Evolutionary conservation across 2,329 filamentous ascomycete species (phyloP).

Genomic region (Colletotrichum paranaense): DNA sequence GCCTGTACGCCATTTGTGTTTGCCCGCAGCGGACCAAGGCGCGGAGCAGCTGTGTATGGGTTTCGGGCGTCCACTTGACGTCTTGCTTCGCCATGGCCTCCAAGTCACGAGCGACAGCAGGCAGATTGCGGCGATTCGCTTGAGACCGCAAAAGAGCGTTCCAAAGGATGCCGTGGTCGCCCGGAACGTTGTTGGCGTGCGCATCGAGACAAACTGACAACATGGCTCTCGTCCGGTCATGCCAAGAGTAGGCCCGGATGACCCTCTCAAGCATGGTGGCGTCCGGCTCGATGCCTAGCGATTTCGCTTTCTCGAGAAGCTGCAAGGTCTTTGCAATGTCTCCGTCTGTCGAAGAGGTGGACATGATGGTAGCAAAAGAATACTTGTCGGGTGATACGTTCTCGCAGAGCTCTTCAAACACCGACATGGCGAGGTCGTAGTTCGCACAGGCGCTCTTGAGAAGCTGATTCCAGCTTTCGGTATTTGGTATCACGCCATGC

Average conservation of each 20-base stretch:
- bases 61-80: slow-evolving; percentile 61
- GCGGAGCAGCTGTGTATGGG: slow-evolving; percentile 61
- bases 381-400: slow-evolving; percentile 66
- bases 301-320: slow-evolving; percentile 72
- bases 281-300: slow-evolving; percentile 63
- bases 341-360: slow-evolving; percentile 75
- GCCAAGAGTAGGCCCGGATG: slow-evolving; percentile 73
- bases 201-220: slow-evolving; percentile 59
- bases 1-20: slow-evolving; percentile 59
- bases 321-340: slow-evolving; percentile 77
- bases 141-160: slow-evolving; percentile 80
- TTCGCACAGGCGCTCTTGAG: slow-evolving; percentile 78
- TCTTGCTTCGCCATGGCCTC: slow-evolving; percentile 58
- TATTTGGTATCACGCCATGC: slow-evolving; percentile 67
- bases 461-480: slow-evolving; percentile 79
- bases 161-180: slow-evolving; percentile 74
- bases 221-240: slow-evolving; percentile 49
- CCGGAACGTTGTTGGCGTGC: slow-evolving; percentile 60
- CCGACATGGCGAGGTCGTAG: slow-evolving; percentile 71
- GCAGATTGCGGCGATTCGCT: slow-evolving; percentile 68
- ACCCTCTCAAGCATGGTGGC: slow-evolving; percentile 68
- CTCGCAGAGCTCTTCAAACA: slow-evolving; percentile 70
- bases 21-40: slow-evolving; percentile 62
- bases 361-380: slow-evolving; percentile 80
- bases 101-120: slow-evolving; percentile 60